A percentile compares a stretch with the other conserved stretches of the same genome.
These are phyloP conservation scores for Grosmannia clavigera DNA, from an alignment of 2,329 filamentous ascomycete species.

Conservation along the genomic window DNA sequence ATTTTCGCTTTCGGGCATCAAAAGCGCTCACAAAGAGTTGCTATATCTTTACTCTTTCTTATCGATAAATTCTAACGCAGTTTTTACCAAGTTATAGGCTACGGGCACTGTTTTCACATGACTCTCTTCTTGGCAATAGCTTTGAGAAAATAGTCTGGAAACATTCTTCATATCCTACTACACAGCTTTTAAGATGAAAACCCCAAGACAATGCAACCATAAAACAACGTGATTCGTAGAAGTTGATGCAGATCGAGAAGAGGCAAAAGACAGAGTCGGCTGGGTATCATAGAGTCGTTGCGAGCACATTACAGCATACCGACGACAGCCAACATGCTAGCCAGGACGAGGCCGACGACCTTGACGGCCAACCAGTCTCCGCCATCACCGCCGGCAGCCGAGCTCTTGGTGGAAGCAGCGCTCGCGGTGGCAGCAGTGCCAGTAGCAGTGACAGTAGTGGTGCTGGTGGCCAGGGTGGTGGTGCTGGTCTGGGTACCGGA, in stretches of 20 bases:
- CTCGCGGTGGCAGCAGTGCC: neutral
- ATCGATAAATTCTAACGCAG: too few relatives aligned
- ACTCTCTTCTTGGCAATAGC: too few relatives aligned
- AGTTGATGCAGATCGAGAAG: neutral
- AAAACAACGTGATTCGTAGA: neutral
- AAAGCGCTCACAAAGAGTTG: too few relatives aligned
- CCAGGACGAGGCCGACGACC: conserved; percentile 17
- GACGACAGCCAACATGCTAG: conserved; percentile 17
- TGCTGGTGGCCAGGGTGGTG: conserved; percentile 17
- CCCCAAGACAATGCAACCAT: neutral
- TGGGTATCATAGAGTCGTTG: neutral
- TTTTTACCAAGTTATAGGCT: too few relatives aligned
- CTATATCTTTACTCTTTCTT: too few relatives aligned
- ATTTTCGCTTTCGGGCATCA: too few relatives aligned
- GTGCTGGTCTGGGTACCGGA: conserved; percentile 19
- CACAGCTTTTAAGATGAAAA: too few relatives aligned
- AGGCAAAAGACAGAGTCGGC: neutral
- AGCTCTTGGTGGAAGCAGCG: neutral
- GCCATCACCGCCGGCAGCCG: neutral
- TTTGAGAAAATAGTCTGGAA: too few relatives aligned
- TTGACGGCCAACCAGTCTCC: conserved; percentile 11
- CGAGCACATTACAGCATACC: conserved; percentile 15
- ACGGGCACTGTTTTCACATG: too few relatives aligned
- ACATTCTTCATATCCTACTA: too few relatives aligned
- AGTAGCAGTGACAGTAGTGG: conserved; percentile 1